Evolutionary conservation across 768 basidiomycete species (phyloP).

Genomic region (Lactarius deliciosus): DNA sequence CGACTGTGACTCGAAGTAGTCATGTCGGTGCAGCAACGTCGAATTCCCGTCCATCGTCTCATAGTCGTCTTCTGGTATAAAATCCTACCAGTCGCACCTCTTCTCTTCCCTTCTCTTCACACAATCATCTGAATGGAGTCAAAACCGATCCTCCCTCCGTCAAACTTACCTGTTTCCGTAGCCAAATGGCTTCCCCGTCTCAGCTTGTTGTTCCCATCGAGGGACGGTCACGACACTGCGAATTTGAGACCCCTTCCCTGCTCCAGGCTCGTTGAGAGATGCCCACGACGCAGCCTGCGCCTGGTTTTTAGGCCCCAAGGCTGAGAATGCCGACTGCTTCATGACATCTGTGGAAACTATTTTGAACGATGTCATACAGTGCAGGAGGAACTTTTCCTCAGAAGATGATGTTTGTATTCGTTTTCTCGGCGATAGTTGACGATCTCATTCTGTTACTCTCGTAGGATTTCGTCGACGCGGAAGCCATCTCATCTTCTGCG

Average conservation of each 20-base stretch:
- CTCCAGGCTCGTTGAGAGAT: slow-evolving; percentile 19
- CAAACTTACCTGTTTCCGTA: slow-evolving; percentile 1
- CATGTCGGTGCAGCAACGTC: background rate
- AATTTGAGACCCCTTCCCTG: background rate
- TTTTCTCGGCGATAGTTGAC: background rate
- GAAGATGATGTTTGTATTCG: slow-evolving; percentile 35
- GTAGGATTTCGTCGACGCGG: slow-evolving; percentile 32
- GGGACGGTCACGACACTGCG: background rate
- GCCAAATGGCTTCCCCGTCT: slow-evolving; percentile 18
- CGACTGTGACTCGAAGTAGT: background rate
- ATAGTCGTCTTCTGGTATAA: slow-evolving; percentile 6
- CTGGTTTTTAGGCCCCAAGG: slow-evolving; percentile 43
- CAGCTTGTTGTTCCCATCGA: background rate
- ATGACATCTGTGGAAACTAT: slow-evolving; percentile 33
- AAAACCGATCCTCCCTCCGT: background rate
- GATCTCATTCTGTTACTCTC: background rate
- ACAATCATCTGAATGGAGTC: background rate
- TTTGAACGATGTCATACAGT: slow-evolving; percentile 32
- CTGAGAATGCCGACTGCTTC: slow-evolving; percentile 39
- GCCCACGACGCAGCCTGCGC: slow-evolving; percentile 36
- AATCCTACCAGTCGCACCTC: background rate
- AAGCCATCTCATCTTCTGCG: slow-evolving; percentile 28
- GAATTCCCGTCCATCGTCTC: background rate
- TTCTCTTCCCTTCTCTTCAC: background rate
- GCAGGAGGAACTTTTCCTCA: slow-evolving; percentile 35